Base-by-base conservation (phyloP, 1,284 basidiomycete species). In the Marasmius sp. region DNA sequence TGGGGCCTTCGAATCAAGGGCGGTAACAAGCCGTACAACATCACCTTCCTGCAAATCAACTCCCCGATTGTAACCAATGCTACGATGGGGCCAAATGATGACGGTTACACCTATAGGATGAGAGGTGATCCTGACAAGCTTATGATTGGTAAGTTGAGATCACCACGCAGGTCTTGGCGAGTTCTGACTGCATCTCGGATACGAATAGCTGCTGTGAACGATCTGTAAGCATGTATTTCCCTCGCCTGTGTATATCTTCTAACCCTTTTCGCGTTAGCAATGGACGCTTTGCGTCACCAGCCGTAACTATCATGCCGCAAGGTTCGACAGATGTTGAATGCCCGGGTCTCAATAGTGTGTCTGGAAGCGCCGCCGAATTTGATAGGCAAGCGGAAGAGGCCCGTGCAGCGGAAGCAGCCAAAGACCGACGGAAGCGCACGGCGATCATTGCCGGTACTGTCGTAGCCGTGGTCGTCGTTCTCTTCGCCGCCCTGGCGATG, bases 71-170 rank as follows among this genome's bases (percentile, higher is more conserved):
- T 81, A 20, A 83, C 81, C 3, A 83, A 83, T 67, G 73, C 79
- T 27, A 79, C 81, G 0, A 66, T 82, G 65, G 72, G 70, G 1
- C 57, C 68, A 0, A 69, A 69, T 6, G 76, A 81, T 59, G 76
- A 84, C 64, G 70, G 70, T 0, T 80, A 79, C 63, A 81, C 79
- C 5, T 86, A 75, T 64, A 79, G 81, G 60, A 77, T 85, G 64
- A 75, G 81, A 36, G 82, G 79, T 2, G 71, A 76, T 59, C 78
- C 83, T 3, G 65, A 64, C 1, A 64, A 64, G 1, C 67, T 72
- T 50, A 64, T 85, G 22, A 66, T 85, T 43, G 81, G 83, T 84
- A 66, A 62, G 81, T 71, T 33, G 52, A 34, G 11, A 7, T 22
- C 14, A 27, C 16, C 18, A 38, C 14, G 20, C 9, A 36, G 16